Conservation (phyloP, 192 early-diverging fungal genomes). For the Rhizophagus clarus region DNA sequence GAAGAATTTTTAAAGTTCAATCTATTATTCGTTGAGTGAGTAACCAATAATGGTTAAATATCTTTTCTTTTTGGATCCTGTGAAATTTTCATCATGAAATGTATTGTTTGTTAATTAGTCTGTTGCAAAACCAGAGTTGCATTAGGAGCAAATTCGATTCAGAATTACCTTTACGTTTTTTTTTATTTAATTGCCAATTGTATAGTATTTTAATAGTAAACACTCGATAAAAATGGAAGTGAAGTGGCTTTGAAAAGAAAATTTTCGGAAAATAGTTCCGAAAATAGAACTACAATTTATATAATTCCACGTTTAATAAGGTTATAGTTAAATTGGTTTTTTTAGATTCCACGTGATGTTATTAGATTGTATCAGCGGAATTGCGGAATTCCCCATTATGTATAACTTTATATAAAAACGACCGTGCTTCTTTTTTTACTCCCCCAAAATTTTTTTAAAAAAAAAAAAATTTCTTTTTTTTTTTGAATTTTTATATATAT, state of each 20-base stretch:
- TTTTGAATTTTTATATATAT: not conserved
- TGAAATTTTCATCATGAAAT: not conserved
- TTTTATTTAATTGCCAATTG: too few relatives aligned
- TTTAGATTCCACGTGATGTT: not conserved
- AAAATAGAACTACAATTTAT: not conserved
- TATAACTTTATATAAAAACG: not conserved
- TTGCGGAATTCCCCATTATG: too few relatives aligned
- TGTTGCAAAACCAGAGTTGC: not conserved
- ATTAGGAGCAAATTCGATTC: not conserved
- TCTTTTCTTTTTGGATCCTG: not conserved
- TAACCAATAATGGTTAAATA: not conserved
- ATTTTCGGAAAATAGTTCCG: not conserved
- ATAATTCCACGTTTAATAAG: not conserved
- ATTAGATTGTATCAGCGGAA: too few relatives aligned
- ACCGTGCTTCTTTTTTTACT: not conserved
- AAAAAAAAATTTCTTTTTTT: not conserved
- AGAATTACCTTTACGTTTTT: not conserved
- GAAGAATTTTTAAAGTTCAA: not conserved
- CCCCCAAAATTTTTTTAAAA: not conserved
- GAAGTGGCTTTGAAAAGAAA: not conserved
- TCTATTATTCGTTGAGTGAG: not conserved
- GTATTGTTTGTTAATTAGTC: not conserved
- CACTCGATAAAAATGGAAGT: not conserved
- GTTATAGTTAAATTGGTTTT: not conserved
- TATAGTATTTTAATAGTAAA: not conserved